Percentiles rank a stretch among this genome's conserved stretches.
phyloP scores from a whole-genome alignment of 2,329 filamentous ascomycete genomes.

The Thelonectria blattea region DNA sequence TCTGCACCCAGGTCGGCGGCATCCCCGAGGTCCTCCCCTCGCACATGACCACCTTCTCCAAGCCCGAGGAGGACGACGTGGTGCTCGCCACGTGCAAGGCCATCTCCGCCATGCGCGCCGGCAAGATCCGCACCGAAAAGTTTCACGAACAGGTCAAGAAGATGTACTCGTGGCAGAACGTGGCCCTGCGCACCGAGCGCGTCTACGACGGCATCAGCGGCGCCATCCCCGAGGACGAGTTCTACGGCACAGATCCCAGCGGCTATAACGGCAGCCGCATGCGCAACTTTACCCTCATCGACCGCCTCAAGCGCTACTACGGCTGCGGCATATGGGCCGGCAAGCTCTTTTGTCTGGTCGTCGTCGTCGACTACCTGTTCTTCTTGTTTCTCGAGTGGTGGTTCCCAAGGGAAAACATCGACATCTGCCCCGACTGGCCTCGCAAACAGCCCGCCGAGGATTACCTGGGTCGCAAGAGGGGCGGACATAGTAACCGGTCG shows the following conservation, averaged over 20 bases:
- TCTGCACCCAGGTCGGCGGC: constrained; percentile 94
- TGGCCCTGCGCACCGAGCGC: constrained; percentile 89
- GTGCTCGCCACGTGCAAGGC: constrained; percentile 88
- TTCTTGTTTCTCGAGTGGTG: constrained; percentile 88
- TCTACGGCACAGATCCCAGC: constrained; percentile 80
- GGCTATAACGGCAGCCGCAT: constrained; percentile 74
- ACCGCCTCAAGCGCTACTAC: constrained; percentile 94
- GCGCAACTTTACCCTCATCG: constrained; percentile 90
- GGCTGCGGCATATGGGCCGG: constrained; percentile 98
- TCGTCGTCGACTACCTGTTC: constrained; percentile 90
- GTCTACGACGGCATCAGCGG: constrained; percentile 95
- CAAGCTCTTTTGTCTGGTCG: constrained; percentile 94
- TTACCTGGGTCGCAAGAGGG: constrained; percentile 37
- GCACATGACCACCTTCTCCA: constrained; percentile 97
- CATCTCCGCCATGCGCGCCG: constrained; percentile 83
- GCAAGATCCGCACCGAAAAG: constrained; percentile 86
- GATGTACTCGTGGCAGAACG: constrained; percentile 99
- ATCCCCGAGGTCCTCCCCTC: constrained; percentile 95
- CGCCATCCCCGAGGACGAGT: constrained; percentile 82
- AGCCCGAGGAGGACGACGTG: constrained; percentile 94
- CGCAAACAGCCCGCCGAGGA: constrained; percentile 63
- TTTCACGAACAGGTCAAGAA: constrained; percentile 97
- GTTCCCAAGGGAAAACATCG: constrained; percentile 84
- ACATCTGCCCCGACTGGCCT: constrained; percentile 91
- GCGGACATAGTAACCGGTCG: constrained; percentile 40